phyloP scores from a whole-genome alignment of 2,329 filamentous ascomycete species.

The Thermothelomyces thermophilus region DNA sequence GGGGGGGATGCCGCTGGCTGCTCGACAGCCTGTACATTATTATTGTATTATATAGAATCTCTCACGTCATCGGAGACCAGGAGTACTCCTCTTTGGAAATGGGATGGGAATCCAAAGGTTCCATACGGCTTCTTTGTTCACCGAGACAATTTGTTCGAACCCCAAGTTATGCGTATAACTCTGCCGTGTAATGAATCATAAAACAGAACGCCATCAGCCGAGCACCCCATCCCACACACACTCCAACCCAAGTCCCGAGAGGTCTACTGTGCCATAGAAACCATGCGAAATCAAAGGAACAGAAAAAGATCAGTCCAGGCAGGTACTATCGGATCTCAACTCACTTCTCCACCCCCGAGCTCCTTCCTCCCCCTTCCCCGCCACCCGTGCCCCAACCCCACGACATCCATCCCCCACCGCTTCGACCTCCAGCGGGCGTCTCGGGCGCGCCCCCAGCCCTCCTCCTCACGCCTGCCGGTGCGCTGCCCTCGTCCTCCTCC shows the following conservation, averaged over 20 bases:
- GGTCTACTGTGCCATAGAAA: not conserved
- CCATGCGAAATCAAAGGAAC: not conserved
- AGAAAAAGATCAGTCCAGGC: not conserved
- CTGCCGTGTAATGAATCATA: not conserved
- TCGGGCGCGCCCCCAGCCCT: conserved; percentile 19
- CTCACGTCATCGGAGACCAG: not conserved
- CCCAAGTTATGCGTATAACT: no score
- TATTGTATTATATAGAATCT: conserved; percentile 1
- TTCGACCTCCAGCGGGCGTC: not conserved
- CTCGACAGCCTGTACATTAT: not conserved
- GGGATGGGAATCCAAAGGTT: not conserved
- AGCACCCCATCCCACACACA: not conserved
- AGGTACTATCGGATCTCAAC: not conserved
- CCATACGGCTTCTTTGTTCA: not conserved
- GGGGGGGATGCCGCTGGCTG: not conserved
- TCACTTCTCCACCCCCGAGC: conserved; percentile 35
- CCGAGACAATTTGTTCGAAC: not conserved
- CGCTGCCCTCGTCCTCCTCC: conserved; percentile 40
- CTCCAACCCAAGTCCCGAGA: not conserved
- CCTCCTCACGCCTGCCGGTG: conserved; percentile 21
- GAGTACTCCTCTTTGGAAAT: not conserved
- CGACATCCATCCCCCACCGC: conserved; percentile 41
- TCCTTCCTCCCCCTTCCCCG: conserved; percentile 28
- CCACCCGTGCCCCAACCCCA: conserved; percentile 38
- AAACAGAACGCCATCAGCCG: conserved; percentile 1